phyloP scores from a whole-genome alignment of 1,284 basidiomycete species.

The Serendipita sp. region DNA sequence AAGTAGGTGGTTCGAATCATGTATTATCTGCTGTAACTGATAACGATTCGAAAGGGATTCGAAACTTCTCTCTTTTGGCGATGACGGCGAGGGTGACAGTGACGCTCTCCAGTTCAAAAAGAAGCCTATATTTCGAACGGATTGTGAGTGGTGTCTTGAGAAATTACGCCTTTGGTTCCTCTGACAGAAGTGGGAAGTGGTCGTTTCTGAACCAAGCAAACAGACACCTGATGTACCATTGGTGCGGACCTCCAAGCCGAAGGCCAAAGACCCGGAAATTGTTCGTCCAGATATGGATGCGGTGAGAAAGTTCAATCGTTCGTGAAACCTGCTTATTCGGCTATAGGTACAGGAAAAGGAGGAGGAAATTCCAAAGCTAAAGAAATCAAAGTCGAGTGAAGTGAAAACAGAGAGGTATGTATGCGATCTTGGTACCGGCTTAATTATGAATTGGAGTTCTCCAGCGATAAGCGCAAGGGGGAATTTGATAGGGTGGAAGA shows the following conservation, averaged over 20 bases:
- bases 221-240: no score
- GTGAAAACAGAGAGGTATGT: background rate
- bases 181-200: background rate
- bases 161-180: background rate
- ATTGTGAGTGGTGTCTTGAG: constrained; percentile 39
- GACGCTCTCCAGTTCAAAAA: constrained; percentile 44
- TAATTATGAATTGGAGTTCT: background rate
- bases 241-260: background rate
- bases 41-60: constrained; percentile 47
- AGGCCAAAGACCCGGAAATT: background rate
- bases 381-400: constrained; percentile 6
- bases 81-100: constrained; percentile 50
- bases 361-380: background rate
- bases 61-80: constrained; percentile 75
- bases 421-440: no score
- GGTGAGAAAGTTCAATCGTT: no score
- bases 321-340: no score
- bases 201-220: background rate
- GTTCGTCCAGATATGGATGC: background rate
- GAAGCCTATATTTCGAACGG: constrained; percentile 67
- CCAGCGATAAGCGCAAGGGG: constrained; percentile 49
- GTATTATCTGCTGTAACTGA: constrained; percentile 7
- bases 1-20: constrained; percentile 37
- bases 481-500: constrained; percentile 83
- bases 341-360: no score